Evolutionary conservation across 2,329 filamentous ascomycete genomes (phyloP), one percentile per base, ranked within the genome.

Genomic region (Aspergillus quadricinctus): DNA sequence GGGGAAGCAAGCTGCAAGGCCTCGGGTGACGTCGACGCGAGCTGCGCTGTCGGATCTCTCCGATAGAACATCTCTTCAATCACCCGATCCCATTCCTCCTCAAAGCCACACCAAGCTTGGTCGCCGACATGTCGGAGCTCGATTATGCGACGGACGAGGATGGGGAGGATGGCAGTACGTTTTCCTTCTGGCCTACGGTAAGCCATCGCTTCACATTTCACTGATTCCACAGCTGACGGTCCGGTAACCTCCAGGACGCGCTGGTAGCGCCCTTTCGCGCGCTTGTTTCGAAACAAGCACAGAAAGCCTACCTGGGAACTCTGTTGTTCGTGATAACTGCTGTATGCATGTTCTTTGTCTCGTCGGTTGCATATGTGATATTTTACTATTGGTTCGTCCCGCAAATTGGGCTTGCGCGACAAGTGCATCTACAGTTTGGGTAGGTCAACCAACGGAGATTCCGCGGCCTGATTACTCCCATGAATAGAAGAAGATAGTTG

Each of bases 381-480:
- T 89, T 90, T 75, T 90, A 90, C 76, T 80, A 81, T 71, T 81
- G 80, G 59, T 89, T 86, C 73, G 83, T 90, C 23, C 88, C 88
- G 0, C 81, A 83, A 52, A 82, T 87, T 61, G 83, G 84, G 54
- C 79, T 89, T 58, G 75, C 81, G 58, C 78, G 82, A n/a, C 76
- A 80, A 4, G 78, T 89, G 7, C 83, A 89, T 73, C 74, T 90
- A 21, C 85, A 89, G 71, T 89, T 85, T 72, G 82, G 83, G 76
- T 81, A 77, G 54, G 74, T 72, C 46, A 37, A 37, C 5, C 5
- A 5, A 37, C 14, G 10, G 40, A 49, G 27, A 49, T 17, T 29
- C 41, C 35, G 14, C 53, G 37, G 57, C 14, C 35, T 28, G 21
- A 23, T 23, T 14, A 51, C 19, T 54, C 23, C 45, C 40, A 50